These are phyloP conservation scores for Leccinellum albellum DNA, from an alignment of 768 basidiomycete genomes.

Conservation along the genomic window DNA sequence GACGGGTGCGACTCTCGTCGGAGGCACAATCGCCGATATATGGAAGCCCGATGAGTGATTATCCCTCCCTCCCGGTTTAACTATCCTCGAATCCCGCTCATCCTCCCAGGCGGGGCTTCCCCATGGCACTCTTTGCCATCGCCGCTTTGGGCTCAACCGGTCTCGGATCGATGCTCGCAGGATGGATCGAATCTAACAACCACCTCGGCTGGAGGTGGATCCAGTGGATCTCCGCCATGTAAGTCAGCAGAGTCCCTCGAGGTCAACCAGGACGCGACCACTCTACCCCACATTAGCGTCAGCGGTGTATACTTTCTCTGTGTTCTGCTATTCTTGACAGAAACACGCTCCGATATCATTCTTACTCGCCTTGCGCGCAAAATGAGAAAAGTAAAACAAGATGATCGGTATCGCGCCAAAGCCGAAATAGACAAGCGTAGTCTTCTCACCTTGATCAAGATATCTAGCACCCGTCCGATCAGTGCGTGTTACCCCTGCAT, in stretches of 20 bases:
- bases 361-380: conserved; percentile 61
- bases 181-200: conserved; percentile 61
- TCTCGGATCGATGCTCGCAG: conserved; percentile 58
- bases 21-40: conserved; percentile 70
- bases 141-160: conserved; percentile 59
- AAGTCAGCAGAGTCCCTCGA: conserved; percentile 3
- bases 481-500: conserved; percentile 43
- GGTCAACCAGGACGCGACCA: not conserved
- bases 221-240: conserved; percentile 76
- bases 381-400: conserved; percentile 61
- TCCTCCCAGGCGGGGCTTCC: conserved; percentile 60
- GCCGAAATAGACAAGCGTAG: conserved; percentile 60
- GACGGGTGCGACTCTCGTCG: conserved; percentile 69
- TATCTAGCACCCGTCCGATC: conserved; percentile 68
- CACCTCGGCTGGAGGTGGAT: conserved; percentile 77
- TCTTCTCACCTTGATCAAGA: conserved; percentile 56
- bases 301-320: conserved; percentile 47
- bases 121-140: conserved; percentile 72
- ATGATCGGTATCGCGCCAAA: conserved; percentile 57
- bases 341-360: conserved; percentile 72
- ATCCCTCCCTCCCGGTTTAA: not conserved
- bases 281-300: conserved; percentile 36
- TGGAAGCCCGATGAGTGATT: conserved; percentile 59
- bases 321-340: conserved; percentile 56
- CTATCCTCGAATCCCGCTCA: conserved; percentile 7